Evolutionary conservation across 2,329 filamentous ascomycete species (phyloP).

Genomic region (Neofusicoccum laricinum): DNA sequence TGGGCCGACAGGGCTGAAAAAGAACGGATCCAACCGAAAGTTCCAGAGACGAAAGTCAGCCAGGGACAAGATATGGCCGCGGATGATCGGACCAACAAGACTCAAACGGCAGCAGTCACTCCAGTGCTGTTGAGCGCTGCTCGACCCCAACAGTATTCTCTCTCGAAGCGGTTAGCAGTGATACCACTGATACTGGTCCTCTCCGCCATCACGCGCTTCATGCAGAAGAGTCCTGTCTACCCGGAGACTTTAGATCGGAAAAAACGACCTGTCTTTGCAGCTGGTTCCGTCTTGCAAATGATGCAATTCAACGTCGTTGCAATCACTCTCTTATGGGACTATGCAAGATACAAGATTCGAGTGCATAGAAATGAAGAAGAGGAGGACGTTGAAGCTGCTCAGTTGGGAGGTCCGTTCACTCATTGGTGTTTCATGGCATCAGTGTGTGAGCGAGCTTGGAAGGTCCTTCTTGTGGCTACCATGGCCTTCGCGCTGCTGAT

Average conservation of each 20-base stretch:
- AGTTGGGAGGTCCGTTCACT: not conserved
- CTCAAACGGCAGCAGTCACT: too few relatives aligned
- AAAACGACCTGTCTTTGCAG: not conserved
- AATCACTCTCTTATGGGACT: not conserved
- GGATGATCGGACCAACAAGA: too few relatives aligned
- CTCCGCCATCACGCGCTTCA: not conserved
- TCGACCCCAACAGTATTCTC: too few relatives aligned
- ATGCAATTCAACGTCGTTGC: not conserved
- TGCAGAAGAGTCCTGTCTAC: not conserved
- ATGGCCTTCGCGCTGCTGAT: slow-evolving; percentile 19
- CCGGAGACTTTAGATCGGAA: not conserved
- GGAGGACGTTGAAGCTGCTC: too few relatives aligned
- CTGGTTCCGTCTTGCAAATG: not conserved
- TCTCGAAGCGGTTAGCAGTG: not conserved
- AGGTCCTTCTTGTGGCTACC: not conserved
- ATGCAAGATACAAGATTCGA: not conserved
- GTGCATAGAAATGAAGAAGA: not conserved
- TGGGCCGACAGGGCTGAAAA: too few relatives aligned
- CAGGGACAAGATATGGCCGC: too few relatives aligned
- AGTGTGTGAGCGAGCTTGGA: not conserved
- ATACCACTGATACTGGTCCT: not conserved
- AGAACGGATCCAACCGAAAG: too few relatives aligned
- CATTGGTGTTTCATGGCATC: not conserved
- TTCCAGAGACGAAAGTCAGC: too few relatives aligned
- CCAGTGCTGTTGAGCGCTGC: not conserved